Conservation (phyloP, 2,329 filamentous ascomycete genomes). For the Aspergillus aculeatus region DNA sequence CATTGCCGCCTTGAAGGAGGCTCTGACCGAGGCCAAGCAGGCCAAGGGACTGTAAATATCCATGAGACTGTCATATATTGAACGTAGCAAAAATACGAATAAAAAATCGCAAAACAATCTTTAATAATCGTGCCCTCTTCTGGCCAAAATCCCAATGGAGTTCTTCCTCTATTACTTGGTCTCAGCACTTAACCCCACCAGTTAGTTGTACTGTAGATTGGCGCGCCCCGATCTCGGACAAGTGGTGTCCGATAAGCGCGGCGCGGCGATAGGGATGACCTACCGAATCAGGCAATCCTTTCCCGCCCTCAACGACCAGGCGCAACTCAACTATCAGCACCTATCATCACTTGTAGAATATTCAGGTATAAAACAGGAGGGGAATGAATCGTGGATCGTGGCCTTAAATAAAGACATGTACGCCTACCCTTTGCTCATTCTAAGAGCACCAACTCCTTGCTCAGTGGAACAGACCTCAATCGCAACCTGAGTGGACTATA, state of each 20-base stretch:
- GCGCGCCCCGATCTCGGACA: neutral
- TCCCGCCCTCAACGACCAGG: neutral
- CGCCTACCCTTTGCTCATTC: no score
- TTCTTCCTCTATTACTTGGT: no score
- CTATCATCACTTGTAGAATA: no score
- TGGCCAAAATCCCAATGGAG: no score
- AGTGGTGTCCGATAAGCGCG: neutral
- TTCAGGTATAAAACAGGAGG: no score
- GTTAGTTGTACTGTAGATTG: neutral
- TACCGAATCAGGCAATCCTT: neutral
- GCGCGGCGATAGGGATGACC: neutral
- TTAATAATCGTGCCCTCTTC: neutral
- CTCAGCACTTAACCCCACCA: no score
- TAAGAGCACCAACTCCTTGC: no score
- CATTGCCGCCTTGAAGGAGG: slow-evolving; percentile 71
- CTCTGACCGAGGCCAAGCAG: slow-evolving; percentile 71
- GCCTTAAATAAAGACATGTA: no score
- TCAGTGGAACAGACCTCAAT: no score
- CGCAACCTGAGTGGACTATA: no score
- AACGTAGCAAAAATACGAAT: neutral
- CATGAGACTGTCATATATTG: neutral
- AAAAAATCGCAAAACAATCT: neutral
- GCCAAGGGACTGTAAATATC: slow-evolving; percentile 46
- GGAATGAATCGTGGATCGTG: no score
- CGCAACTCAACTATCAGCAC: no score